A percentile compares a stretch with the other conserved stretches of the same genome.
phyloP scores from a whole-genome alignment of 192 early-diverging fungal species.

The Coemansia sp. region DNA sequence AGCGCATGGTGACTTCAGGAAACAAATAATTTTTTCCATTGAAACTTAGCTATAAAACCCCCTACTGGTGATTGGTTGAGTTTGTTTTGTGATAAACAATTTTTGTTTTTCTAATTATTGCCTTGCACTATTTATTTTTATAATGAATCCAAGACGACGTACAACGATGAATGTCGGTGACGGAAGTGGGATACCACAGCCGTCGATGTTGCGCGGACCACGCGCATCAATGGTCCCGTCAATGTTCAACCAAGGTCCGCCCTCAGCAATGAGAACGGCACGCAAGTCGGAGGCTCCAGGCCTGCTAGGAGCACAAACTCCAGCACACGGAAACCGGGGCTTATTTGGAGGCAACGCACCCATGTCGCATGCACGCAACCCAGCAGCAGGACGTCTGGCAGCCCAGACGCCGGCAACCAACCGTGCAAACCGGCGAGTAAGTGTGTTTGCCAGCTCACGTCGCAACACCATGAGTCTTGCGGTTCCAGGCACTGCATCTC shows the following conservation, averaged over 20 bases:
- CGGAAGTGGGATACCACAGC: slow-evolving; percentile 48
- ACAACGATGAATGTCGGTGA: slow-evolving; percentile 55
- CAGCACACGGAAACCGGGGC: slow-evolving; percentile 21
- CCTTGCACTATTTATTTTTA: neutral
- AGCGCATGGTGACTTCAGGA: slow-evolving; percentile 30
- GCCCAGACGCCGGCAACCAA: slow-evolving; percentile 48
- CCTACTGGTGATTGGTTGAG: slow-evolving; percentile 15
- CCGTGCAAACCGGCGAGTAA: slow-evolving; percentile 46
- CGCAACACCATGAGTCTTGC: slow-evolving; percentile 33
- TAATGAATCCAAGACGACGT: slow-evolving; percentile 40
- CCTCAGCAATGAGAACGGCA: slow-evolving; percentile 26
- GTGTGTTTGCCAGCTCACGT: slow-evolving; percentile 51
- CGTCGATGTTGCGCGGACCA: slow-evolving; percentile 44
- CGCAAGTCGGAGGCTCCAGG: slow-evolving; percentile 33
- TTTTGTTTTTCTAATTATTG: slow-evolving; percentile 4
- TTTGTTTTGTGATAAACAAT: slow-evolving; percentile 16
- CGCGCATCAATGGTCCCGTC: slow-evolving; percentile 52
- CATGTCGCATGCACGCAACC: slow-evolving; percentile 45
- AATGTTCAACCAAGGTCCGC: slow-evolving; percentile 38
- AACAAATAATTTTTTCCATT: too few relatives aligned
- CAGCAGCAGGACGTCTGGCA: slow-evolving; percentile 16
- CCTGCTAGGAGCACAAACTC: slow-evolving; percentile 35
- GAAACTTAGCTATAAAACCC: too few relatives aligned
- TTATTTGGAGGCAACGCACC: slow-evolving; percentile 35
- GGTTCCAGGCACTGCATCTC: slow-evolving; percentile 35